These are phyloP conservation scores for Lippia alba DNA, from an alignment of 305 asterid genomes.

Conservation along the genomic window DNA sequence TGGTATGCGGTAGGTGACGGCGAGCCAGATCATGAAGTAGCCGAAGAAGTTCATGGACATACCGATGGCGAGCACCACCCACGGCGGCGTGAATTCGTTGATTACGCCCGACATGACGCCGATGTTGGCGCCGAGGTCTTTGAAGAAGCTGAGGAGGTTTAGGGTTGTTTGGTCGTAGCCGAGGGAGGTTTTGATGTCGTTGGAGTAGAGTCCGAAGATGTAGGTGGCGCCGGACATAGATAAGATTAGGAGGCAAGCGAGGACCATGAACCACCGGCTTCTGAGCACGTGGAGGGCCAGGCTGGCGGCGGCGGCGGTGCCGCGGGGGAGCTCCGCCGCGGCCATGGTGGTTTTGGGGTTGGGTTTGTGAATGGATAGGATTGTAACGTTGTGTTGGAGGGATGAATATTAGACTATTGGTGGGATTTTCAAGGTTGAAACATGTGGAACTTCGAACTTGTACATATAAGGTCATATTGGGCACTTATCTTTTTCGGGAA, in stretches of 20 bases:
- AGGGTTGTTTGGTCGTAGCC: conserved; percentile 69
- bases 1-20: conserved; percentile 45
- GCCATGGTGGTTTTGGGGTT: no score
- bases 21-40: conserved; percentile 67
- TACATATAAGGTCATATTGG: no score
- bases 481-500: no score
- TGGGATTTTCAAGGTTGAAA: no score
- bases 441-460: no score
- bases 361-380: no score
- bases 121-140: conserved; percentile 67
- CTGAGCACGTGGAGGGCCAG: conserved; percentile 33
- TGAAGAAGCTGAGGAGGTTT: conserved; percentile 64
- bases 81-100: conserved; percentile 64
- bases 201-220: conserved; percentile 67
- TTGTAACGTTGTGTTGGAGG: no score
- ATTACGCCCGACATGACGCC: conserved; percentile 59
- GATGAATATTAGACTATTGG: no score
- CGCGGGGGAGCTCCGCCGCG: no score
- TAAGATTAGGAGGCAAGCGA: conserved; percentile 57
- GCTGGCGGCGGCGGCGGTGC: conserved; percentile 18
- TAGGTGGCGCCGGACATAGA: conserved; percentile 68
- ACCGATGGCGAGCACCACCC: conserved; percentile 66
- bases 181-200: conserved; percentile 53
- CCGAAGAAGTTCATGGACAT: conserved; percentile 59
- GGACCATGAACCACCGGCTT: conserved; percentile 64